A percentile compares a stretch with the other conserved stretches of the same genome.
These are phyloP conservation scores for Aspergillus ruber DNA, from an alignment of 2,329 filamentous ascomycete genomes.

Conservation along the genomic window DNA sequence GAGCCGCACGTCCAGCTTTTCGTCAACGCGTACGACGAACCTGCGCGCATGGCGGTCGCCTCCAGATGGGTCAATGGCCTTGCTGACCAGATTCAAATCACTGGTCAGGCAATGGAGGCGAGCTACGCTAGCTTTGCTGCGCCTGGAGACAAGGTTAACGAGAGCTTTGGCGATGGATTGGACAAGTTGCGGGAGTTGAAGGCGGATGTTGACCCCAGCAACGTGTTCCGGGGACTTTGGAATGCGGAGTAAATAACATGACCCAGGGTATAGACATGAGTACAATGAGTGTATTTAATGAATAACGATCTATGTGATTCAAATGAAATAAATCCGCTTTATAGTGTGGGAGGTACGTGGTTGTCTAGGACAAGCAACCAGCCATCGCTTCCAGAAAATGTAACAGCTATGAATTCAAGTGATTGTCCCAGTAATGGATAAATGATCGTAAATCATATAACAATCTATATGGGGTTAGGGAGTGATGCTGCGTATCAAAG, in stretches of 20 bases:
- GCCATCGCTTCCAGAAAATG: too few relatives aligned
- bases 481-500: too few relatives aligned
- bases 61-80: not conserved
- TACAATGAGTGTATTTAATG: not conserved
- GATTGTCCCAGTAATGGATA: too few relatives aligned
- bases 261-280: not conserved
- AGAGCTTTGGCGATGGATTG: not conserved
- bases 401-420: too few relatives aligned
- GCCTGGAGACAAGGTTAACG: not conserved
- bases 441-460: too few relatives aligned
- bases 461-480: too few relatives aligned
- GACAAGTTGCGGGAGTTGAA: not conserved
- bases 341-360: too few relatives aligned
- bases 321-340: too few relatives aligned
- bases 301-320: not conserved
- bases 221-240: not conserved
- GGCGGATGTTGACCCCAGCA: not conserved
- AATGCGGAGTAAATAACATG: not conserved
- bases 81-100: not conserved
- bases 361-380: too few relatives aligned
- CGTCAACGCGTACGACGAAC: constrained; percentile 1
- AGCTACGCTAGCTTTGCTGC: not conserved
- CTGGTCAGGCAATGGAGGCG: not conserved
- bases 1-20: not conserved
- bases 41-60: not conserved